Conservation (phyloP, 345 rosid species). For the Euclidium syriacum region DNA sequence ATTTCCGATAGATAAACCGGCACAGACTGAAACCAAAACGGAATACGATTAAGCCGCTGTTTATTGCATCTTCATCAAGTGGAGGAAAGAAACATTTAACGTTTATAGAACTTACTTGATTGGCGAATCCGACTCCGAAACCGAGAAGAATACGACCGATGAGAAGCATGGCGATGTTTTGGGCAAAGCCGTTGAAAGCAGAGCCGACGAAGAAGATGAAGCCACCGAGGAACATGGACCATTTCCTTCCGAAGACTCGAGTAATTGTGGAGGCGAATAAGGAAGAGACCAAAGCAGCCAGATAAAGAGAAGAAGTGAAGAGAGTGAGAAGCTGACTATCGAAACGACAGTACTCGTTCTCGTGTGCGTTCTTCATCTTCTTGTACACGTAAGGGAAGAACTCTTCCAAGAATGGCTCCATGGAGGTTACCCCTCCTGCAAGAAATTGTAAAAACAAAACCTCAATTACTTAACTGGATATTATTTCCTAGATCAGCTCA, state of each 20-base stretch:
- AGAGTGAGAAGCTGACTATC: conserved; percentile 56
- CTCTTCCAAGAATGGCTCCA: conserved; percentile 56
- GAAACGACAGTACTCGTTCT: conserved; percentile 69
- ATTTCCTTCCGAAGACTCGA: conserved; percentile 53
- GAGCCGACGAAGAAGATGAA: conserved; percentile 54
- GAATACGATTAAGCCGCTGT: background rate
- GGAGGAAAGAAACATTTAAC: background rate
- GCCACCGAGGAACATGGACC: conserved; percentile 66
- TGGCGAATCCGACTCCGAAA: conserved; percentile 80
- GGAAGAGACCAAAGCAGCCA: conserved; percentile 68
- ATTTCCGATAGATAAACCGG: conserved; percentile 78
- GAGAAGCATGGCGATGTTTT: conserved; percentile 46
- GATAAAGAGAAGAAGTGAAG: conserved; percentile 79
- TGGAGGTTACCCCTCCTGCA: conserved; percentile 78
- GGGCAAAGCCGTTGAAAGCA: conserved; percentile 54
- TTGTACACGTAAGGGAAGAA: conserved; percentile 55
- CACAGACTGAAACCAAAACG: conserved; percentile 42
- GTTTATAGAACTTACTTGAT: conserved; percentile 45
- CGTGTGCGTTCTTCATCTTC: conserved; percentile 29
- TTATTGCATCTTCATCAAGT: background rate
- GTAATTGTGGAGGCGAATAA: conserved; percentile 54
- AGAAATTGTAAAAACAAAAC: background rate
- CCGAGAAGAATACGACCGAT: conserved; percentile 72
- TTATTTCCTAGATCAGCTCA: background rate
- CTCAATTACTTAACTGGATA: background rate